These are phyloP conservation scores for Sporothrix phasma DNA, from an alignment of 2,329 filamentous ascomycete species.

Conservation along the genomic window DNA sequence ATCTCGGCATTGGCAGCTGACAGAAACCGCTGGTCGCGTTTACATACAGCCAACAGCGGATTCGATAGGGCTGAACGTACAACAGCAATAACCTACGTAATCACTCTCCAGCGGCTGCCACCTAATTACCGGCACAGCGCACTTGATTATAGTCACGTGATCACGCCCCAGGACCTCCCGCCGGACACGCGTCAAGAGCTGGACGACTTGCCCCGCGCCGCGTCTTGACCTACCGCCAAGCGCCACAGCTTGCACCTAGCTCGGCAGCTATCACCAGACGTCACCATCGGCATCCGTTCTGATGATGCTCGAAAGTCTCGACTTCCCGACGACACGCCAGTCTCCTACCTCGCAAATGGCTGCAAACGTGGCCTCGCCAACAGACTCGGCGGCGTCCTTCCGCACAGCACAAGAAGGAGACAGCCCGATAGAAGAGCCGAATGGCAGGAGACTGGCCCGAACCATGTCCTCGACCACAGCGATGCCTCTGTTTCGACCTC, in stretches of 20 bases:
- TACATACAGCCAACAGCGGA: too few species aligned
- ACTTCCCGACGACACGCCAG: background rate
- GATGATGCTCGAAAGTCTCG: background rate
- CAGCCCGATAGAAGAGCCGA: background rate
- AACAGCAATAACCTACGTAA: too few species aligned
- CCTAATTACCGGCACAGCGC: too few species aligned
- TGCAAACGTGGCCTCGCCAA: background rate
- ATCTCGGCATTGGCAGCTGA: background rate
- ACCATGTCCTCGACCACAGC: background rate
- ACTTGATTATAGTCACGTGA: background rate
- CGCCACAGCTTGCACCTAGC: background rate
- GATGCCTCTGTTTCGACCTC: constrained; percentile 10
- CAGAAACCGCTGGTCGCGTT: too few species aligned
- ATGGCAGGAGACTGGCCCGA: background rate
- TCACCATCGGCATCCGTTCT: background rate
- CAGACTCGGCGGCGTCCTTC: background rate
- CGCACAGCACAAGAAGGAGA: background rate
- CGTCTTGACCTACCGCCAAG: background rate
- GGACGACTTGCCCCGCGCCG: background rate
- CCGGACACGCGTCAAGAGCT: background rate
- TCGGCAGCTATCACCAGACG: too few species aligned
- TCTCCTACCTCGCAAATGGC: background rate
- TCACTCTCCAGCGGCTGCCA: background rate
- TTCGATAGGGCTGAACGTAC: too few species aligned
- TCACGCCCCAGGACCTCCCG: background rate